A percentile compares a stretch with the other conserved stretches of the same genome.
Evolutionary conservation across 768 basidiomycete species (phyloP).

Genomic region (Trametopsis cervina): DNA sequence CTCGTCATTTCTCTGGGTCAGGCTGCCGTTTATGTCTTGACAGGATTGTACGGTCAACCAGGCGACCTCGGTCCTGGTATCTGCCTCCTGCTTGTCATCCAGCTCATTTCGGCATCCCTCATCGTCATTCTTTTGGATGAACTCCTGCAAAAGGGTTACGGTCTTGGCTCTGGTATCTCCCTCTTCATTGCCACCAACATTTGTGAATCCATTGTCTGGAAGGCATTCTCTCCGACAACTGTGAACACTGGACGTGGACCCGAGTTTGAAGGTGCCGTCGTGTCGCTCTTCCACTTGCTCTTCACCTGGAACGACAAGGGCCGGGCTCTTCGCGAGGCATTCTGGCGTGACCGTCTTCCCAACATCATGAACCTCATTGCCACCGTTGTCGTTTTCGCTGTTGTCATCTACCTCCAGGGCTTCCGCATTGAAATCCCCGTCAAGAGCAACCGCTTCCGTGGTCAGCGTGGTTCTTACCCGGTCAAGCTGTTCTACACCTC

Average conservation of each 20-base stretch:
- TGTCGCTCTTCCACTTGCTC: conserved; percentile 93
- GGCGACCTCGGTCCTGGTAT: conserved; percentile 92
- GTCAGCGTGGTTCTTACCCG: conserved; percentile 93
- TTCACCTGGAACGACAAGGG: conserved; percentile 99
- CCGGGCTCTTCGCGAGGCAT: conserved; percentile 93
- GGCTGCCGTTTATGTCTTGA: conserved; percentile 93
- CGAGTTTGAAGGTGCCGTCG: conserved; percentile 96
- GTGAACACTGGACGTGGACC: conserved; percentile 97
- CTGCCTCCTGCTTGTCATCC: conserved; percentile 93
- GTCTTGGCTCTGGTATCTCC: conserved; percentile 96
- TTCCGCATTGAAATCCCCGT: conserved; percentile 99
- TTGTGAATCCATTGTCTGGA: conserved; percentile 99
- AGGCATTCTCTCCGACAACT: conserved; percentile 97
- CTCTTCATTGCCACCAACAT: conserved; percentile 99
- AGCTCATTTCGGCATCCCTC: conserved; percentile 87
- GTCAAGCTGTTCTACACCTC: conserved; percentile 98
- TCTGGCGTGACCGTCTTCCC: conserved; percentile 94
- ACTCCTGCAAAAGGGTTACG: conserved; percentile 98
- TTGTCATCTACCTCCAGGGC: conserved; percentile 97
- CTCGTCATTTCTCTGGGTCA: conserved; percentile 95
- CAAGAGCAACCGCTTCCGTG: conserved; percentile 93
- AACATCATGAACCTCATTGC: conserved; percentile 98
- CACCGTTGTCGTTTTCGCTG: conserved; percentile 85
- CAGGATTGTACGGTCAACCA: conserved; percentile 94
- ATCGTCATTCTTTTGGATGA: conserved; percentile 99